Percentiles rank a stretch among this genome's conserved stretches.
phyloP scores from a whole-genome alignment of 2,329 filamentous ascomycete genomes.

The Fusarium euwallaceae region DNA sequence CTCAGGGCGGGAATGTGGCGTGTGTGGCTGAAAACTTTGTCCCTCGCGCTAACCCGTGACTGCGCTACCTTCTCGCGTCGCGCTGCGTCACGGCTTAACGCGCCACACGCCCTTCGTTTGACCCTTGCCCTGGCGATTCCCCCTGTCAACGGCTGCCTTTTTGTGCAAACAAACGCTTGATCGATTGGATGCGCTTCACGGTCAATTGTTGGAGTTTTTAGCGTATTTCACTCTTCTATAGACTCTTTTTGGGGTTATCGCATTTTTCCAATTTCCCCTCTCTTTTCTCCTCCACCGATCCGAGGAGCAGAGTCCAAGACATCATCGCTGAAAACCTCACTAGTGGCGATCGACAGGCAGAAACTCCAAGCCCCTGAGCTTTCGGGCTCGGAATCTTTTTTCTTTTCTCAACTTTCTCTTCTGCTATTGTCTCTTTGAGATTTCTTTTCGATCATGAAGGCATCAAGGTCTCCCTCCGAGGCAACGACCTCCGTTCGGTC shows the following conservation, averaged over 20 bases:
- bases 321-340: slow-evolving; percentile 36
- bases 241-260: not conserved
- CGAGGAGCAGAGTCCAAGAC: slow-evolving; percentile 38
- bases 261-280: slow-evolving; percentile 16
- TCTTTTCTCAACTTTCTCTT: not conserved
- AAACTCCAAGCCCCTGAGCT: slow-evolving; percentile 16
- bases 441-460: slow-evolving; percentile 42
- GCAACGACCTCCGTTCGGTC: slow-evolving; percentile 48
- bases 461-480: slow-evolving; percentile 50
- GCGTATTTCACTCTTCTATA: not conserved
- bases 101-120: slow-evolving; percentile 21
- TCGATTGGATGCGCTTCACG: slow-evolving; percentile 11
- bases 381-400: not conserved
- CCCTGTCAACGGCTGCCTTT: slow-evolving; percentile 15
- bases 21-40: slow-evolving; percentile 23
- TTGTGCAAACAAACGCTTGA: slow-evolving; percentile 9
- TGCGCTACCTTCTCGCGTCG: slow-evolving; percentile 53
- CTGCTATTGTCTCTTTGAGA: not conserved
- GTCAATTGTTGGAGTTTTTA: not conserved
- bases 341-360: slow-evolving; percentile 13
- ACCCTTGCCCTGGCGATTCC: slow-evolving; percentile 1
- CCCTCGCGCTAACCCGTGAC: slow-evolving; percentile 49
- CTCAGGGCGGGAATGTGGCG: slow-evolving; percentile 25
- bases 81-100: slow-evolving; percentile 44
- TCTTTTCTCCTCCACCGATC: slow-evolving; percentile 17